These are phyloP conservation scores for Suaeda aralocaspica DNA, from an alignment of 148 eudicot species.

Conservation along the genomic window DNA sequence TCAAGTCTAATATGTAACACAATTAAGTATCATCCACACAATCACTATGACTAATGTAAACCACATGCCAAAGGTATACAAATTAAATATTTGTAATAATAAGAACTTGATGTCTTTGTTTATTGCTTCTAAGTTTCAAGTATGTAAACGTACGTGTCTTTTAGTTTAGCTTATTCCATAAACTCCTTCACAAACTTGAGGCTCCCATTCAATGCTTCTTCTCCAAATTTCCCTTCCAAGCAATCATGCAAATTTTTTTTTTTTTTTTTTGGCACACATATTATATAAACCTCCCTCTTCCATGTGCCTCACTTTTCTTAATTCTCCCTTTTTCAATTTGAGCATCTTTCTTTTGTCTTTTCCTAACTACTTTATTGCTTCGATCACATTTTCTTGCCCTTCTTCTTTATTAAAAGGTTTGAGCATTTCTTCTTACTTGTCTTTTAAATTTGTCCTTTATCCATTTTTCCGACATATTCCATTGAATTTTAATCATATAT, in stretches of 20 bases:
- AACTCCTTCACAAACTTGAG: slow-evolving; percentile 4
- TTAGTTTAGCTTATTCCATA: slow-evolving; percentile 11
- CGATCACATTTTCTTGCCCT: background rate
- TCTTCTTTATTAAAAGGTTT: background rate
- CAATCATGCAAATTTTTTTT: too few relatives aligned
- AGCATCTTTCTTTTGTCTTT: background rate
- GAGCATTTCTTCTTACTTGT: background rate
- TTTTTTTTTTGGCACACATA: too few relatives aligned
- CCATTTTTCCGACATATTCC: too few relatives aligned
- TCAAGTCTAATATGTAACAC: too few relatives aligned
- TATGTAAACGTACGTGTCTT: background rate
- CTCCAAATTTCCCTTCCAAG: slow-evolving; percentile 16
- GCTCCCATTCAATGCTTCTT: slow-evolving; percentile 17
- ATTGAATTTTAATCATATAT: too few relatives aligned
- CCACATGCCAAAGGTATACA: background rate
- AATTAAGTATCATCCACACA: too few relatives aligned
- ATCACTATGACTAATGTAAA: background rate
- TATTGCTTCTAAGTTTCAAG: slow-evolving; percentile 29
- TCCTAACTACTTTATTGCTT: too few relatives aligned
- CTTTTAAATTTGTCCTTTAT: background rate
- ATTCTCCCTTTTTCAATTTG: background rate
- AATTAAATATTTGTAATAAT: background rate
- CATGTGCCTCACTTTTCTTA: slow-evolving; percentile 10
- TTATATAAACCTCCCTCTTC: slow-evolving; percentile 7
- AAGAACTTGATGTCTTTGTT: too few relatives aligned